Percentiles rank a stretch among this genome's conserved stretches.
Evolutionary conservation across 495 filamentous ascomycete genomes (phyloP).

Genomic region (Coniosporium apollinis): DNA sequence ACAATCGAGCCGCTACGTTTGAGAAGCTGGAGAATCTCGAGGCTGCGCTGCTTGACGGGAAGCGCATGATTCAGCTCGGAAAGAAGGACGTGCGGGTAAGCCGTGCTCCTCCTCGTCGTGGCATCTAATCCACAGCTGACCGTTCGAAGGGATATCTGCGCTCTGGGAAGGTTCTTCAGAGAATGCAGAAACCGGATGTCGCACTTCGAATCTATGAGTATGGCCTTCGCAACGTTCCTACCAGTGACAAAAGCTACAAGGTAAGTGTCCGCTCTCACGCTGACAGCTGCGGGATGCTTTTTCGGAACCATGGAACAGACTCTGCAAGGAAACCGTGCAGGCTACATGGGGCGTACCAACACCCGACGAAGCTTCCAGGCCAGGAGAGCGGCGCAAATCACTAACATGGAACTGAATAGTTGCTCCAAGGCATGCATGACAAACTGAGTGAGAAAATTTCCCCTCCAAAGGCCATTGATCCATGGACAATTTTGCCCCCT

Average conservation of each 20-base stretch:
- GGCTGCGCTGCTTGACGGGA: conserved; percentile 41
- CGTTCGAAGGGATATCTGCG: conserved; percentile 42
- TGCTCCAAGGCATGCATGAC: conserved; percentile 28
- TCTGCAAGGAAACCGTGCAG: too few species aligned
- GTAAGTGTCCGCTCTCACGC: too few species aligned
- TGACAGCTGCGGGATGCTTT: too few species aligned
- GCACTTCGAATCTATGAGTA: conserved; percentile 46
- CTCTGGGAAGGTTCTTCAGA: conserved; percentile 41
- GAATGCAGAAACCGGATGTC: conserved; percentile 34
- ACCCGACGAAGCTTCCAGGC: too few species aligned
- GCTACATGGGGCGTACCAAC: too few species aligned
- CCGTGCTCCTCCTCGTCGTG: background rate
- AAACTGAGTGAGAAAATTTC: conserved; percentile 24
- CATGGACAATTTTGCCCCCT: conserved; percentile 15
- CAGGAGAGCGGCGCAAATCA: too few species aligned
- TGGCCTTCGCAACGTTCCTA: conserved; percentile 33
- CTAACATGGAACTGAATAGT: too few species aligned
- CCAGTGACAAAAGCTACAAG: conserved; percentile 27
- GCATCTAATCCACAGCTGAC: background rate
- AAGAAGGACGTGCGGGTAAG: conserved; percentile 32
- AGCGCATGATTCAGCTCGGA: conserved; percentile 37
- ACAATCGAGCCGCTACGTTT: conserved; percentile 43
- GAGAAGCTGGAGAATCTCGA: conserved; percentile 38
- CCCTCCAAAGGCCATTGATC: conserved; percentile 21
- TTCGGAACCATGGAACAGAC: too few species aligned